Evolutionary conservation across 345 rosid genomes (phyloP).

Genomic region (Populus davidiana): DNA sequence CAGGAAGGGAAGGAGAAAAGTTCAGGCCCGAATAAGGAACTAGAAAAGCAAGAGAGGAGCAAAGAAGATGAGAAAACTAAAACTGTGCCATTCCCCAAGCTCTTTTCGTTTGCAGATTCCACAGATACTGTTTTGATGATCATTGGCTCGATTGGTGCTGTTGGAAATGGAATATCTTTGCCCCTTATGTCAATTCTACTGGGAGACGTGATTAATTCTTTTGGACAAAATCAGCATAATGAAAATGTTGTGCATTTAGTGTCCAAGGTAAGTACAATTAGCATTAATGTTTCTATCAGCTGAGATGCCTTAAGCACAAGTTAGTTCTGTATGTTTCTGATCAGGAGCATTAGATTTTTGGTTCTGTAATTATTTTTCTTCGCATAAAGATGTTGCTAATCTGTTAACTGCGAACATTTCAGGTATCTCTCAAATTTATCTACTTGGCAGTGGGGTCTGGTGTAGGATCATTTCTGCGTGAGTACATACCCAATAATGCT

Average conservation of each 20-base stretch:
- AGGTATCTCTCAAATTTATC: constrained; percentile 30
- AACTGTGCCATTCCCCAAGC: constrained; percentile 30
- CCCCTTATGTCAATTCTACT: constrained; percentile 25
- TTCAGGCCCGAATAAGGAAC: not conserved
- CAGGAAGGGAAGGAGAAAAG: not conserved
- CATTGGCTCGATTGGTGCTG: constrained; percentile 27
- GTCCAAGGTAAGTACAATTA: constrained; percentile 23
- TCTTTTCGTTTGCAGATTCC: constrained; percentile 33
- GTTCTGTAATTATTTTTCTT: not conserved
- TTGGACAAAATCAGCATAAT: constrained; percentile 17
- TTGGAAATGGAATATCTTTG: constrained; percentile 24
- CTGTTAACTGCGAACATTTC: not conserved
- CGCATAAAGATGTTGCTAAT: not conserved
- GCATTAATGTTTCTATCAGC: too few relatives aligned
- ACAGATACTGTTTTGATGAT: constrained; percentile 25
- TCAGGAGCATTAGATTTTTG: not conserved
- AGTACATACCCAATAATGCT: not conserved
- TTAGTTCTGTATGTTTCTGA: too few relatives aligned
- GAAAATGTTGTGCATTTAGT: constrained; percentile 11
- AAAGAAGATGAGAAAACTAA: constrained; percentile 12
- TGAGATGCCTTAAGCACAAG: too few relatives aligned
- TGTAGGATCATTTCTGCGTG: constrained; percentile 12
- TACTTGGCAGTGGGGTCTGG: constrained; percentile 28
- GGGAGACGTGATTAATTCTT: constrained; percentile 23
- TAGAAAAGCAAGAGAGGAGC: not conserved